Evolutionary conservation across 2,329 filamentous ascomycete genomes (phyloP).

Genomic region (Stagonosporopsis tanaceti): DNA sequence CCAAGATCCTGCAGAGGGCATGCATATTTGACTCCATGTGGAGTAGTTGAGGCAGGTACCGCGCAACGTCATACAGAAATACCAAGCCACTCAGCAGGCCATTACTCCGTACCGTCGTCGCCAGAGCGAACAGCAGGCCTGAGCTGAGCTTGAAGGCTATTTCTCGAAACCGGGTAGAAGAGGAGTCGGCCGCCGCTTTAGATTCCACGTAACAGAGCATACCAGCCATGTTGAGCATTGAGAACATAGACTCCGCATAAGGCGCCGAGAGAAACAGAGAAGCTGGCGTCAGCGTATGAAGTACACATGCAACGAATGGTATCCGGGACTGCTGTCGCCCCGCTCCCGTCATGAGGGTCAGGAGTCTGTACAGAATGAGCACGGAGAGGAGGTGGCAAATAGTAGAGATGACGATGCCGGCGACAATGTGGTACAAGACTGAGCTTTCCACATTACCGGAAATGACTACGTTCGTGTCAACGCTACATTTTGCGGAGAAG

Average conservation of each 20-base stretch:
- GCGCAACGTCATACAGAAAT: slow-evolving; percentile 63
- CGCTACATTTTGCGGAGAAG: slow-evolving; percentile 11
- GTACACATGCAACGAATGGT: slow-evolving; percentile 71
- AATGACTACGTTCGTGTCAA: slow-evolving; percentile 50
- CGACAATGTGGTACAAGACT: slow-evolving; percentile 51
- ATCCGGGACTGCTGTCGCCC: slow-evolving; percentile 51
- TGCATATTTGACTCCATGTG: slow-evolving; percentile 45
- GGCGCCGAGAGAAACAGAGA: slow-evolving; percentile 90
- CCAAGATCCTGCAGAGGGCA: slow-evolving; percentile 61
- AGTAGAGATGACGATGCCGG: slow-evolving; percentile 74
- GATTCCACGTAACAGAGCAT: slow-evolving; percentile 71
- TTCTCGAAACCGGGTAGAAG: slow-evolving; percentile 35
- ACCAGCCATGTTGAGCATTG: slow-evolving; percentile 78
- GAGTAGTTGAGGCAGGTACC: slow-evolving; percentile 51
- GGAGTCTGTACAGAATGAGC: slow-evolving; percentile 73
- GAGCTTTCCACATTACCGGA: slow-evolving; percentile 15
- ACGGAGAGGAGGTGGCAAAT: slow-evolving; percentile 79
- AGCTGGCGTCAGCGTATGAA: slow-evolving; percentile 87
- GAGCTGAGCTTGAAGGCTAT: slow-evolving; percentile 64
- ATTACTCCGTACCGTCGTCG: slow-evolving; percentile 82
- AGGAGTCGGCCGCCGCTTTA: slow-evolving; percentile 22
- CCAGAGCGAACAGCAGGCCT: slow-evolving; percentile 74
- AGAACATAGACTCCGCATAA: slow-evolving; percentile 82
- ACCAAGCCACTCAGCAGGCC: slow-evolving; percentile 82
- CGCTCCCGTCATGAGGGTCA: slow-evolving; percentile 58